These are phyloP conservation scores for Penicillium brasilianum DNA, from an alignment of 2,329 filamentous ascomycete species.

Conservation along the genomic window DNA sequence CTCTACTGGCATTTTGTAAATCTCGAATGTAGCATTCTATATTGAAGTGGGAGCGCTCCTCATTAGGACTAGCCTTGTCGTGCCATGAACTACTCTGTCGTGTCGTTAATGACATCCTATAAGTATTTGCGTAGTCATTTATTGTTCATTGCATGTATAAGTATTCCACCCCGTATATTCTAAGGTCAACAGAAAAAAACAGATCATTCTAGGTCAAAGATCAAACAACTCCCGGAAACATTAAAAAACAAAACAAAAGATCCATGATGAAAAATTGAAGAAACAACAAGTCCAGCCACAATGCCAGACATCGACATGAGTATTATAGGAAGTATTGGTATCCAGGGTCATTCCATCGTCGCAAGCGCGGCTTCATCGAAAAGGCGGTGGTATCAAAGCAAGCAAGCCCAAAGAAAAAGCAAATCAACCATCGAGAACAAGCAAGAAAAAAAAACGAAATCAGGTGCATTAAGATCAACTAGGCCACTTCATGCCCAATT, in stretches of 20 bases:
- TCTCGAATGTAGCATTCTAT: too few species aligned
- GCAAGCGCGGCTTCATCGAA: conserved; percentile 14
- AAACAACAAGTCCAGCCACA: background rate
- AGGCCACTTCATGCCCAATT: background rate
- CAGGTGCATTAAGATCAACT: background rate
- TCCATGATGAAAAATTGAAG: background rate
- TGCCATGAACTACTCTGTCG: too few species aligned
- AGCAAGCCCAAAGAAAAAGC: background rate
- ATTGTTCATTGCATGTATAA: background rate
- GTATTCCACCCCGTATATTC: background rate
- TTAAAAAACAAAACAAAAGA: background rate
- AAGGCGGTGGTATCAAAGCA: conserved; percentile 15
- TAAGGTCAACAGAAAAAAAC: background rate
- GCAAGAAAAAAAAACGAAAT: background rate
- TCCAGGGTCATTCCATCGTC: conserved; percentile 22
- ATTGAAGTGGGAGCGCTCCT: too few species aligned
- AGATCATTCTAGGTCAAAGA: background rate
- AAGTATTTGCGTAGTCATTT: background rate
- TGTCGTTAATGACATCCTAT: too few species aligned
- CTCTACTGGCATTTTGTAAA: too few species aligned
- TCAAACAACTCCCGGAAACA: background rate
- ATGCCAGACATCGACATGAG: background rate
- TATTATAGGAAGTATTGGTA: conserved; percentile 4
- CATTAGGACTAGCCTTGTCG: too few species aligned
- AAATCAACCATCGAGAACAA: background rate